These are phyloP conservation scores for Oropetium thomaeum DNA, from an alignment of 176 grass and related monocot species.

Conservation along the genomic window DNA sequence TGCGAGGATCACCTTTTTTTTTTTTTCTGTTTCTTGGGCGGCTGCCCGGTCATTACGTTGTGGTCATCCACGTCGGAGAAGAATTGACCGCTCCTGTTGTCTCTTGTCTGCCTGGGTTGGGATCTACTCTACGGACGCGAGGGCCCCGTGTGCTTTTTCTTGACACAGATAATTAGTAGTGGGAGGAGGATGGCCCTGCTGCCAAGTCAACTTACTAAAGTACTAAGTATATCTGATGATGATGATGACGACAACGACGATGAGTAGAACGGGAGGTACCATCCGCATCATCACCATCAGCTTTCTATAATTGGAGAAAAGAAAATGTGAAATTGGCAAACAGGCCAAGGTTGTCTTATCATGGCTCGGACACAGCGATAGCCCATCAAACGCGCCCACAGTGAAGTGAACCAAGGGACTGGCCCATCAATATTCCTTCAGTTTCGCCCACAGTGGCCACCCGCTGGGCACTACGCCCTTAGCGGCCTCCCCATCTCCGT, in stretches of 20 bases:
- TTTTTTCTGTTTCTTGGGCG: conserved; percentile 19
- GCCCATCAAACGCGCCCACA: too few species aligned
- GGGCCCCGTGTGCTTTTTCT: too few species aligned
- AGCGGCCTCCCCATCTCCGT: too few species aligned
- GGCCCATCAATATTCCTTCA: not conserved
- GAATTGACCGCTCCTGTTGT: conserved; percentile 22
- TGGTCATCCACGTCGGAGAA: conserved; percentile 40
- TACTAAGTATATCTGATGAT: too few species aligned
- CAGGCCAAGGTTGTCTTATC: not conserved
- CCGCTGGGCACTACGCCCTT: too few species aligned
- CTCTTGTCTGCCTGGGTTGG: not conserved
- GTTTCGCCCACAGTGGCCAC: too few species aligned
- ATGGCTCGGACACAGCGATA: not conserved
- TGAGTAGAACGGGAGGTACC: not conserved
- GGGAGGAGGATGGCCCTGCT: not conserved
- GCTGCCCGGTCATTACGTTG: not conserved
- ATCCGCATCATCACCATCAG: not conserved
- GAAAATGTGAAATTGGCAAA: not conserved
- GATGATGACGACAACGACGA: too few species aligned
- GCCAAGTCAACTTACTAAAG: conserved; percentile 38
- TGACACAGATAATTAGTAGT: too few species aligned
- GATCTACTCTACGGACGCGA: not conserved
- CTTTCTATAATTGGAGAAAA: not conserved
- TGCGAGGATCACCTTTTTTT: conserved; percentile 11
- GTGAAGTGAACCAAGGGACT: not conserved